Evolutionary conservation across 352 stramenopile species (phyloP).

Genomic region (Phytopythium vexans): DNA sequence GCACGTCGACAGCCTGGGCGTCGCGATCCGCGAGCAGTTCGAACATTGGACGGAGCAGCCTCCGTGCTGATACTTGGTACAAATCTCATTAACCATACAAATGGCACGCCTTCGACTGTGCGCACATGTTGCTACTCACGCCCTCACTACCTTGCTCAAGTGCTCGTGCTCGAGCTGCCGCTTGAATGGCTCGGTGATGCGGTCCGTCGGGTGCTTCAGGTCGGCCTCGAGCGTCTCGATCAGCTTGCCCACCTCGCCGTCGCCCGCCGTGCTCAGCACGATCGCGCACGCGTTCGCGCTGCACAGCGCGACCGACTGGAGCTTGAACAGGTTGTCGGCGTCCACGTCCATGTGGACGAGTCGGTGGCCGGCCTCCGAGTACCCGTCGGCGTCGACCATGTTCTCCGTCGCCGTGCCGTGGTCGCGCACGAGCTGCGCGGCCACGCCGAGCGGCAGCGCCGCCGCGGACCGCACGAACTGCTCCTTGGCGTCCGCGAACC

Average conservation of each 20-base stretch:
- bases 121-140: too few relatives aligned
- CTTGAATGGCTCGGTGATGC: too few relatives aligned
- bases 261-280: constrained; percentile 7
- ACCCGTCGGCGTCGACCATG: not conserved
- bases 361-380: constrained; percentile 12
- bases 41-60: not conserved
- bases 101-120: too few relatives aligned
- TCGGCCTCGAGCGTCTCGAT: constrained; percentile 5
- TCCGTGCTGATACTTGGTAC: too few relatives aligned
- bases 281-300: constrained; percentile 18
- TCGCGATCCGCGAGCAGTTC: constrained; percentile 10
- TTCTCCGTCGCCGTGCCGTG: constrained; percentile 9
- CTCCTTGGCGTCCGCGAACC: constrained; percentile 9
- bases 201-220: too few relatives aligned
- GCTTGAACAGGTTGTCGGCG: constrained; percentile 28
- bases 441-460: constrained; percentile 11
- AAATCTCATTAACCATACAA: too few relatives aligned
- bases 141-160: too few relatives aligned
- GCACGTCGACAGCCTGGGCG: constrained; percentile 20
- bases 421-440: constrained; percentile 15
- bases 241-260: constrained; percentile 3
- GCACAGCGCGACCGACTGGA: constrained; percentile 17
- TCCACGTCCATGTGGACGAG: constrained; percentile 34
- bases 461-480: constrained; percentile 19
- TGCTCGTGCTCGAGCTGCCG: too few relatives aligned